Base-by-base conservation (phyloP, 202 grass and related monocot species). In the Carex arenaria region DNA sequence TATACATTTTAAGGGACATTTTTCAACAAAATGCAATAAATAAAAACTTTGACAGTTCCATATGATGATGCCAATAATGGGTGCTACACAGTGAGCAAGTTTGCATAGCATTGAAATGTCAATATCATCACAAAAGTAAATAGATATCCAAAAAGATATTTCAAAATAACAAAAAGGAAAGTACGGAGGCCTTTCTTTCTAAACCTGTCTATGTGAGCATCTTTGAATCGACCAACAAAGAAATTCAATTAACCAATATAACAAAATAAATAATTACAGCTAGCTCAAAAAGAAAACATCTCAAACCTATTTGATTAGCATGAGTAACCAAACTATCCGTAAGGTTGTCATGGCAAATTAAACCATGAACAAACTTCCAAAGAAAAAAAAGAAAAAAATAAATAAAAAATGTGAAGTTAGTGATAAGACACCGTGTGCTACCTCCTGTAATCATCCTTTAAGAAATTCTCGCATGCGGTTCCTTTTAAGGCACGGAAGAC, bases 401-500 rank as follows among this genome's bases (percentile, higher is more conserved):
- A 70, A 23, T 11, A 28, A 52, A 43, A 51, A 10, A 59, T 82
- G 15, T 83, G 30, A 73, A 75, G 28, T 76, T 82, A 75, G 18
- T 65, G n/a, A 76, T 36, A 20, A 42, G 30, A 65, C 61, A 61
- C 18, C 34, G 40, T 53, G 38, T 56, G 38, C 87, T 86, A 89
- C 55, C 77, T 80, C 45, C 63, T 60, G 63, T 89, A 86, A 72
- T 90, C 88, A 0, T 72, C 82, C 59, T 88, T 87, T 75, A 99
- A 64, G 57, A 95, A 99, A 80, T 84, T 92, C 79, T 92, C 79
- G 8, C 87, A 96, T 13, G 84, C 62, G 4, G 89, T 96, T 73
- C 91, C 91, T 47, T 89, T 92, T 88, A 96, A 90, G 86, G 81
- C 78, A 71, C 59, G 65, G 45, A 83, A 90, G 85, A 99, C 93